Evolutionary conservation across 2,329 filamentous ascomycete genomes (phyloP).

Genomic region (Claviceps sp.): DNA sequence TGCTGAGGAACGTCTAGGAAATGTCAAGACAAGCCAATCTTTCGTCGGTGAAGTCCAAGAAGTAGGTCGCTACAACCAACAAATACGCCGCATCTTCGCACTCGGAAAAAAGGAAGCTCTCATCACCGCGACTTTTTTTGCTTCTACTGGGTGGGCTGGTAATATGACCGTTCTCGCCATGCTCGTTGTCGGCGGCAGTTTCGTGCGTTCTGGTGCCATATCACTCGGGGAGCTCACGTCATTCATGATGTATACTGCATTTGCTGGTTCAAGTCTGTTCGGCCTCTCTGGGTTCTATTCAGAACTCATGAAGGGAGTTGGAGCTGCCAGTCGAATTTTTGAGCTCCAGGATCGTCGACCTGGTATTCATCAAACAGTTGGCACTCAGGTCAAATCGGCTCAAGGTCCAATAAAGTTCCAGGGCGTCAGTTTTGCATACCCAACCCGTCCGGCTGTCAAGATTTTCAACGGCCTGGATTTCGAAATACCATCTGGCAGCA

Average conservation of each 20-base stretch:
- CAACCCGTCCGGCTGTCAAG: slow-evolving; percentile 76
- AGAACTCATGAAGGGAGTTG: slow-evolving; percentile 97
- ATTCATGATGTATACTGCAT: slow-evolving; percentile 97
- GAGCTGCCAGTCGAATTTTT: slow-evolving; percentile 89
- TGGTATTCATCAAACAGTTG: slow-evolving; percentile 76
- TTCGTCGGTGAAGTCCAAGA: slow-evolving; percentile 91
- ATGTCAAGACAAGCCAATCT: slow-evolving; percentile 91
- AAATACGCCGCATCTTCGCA: slow-evolving; percentile 82
- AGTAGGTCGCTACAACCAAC: slow-evolving; percentile 78
- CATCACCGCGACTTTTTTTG: slow-evolving; percentile 83
- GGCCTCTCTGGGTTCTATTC: slow-evolving; percentile 94
- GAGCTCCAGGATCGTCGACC: slow-evolving; percentile 86
- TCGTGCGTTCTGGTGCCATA: slow-evolving; percentile 78
- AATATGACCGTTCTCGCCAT: slow-evolving; percentile 93
- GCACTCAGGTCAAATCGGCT: slow-evolving; percentile 65
- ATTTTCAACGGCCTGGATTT: slow-evolving; percentile 89
- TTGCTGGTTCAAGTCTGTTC: slow-evolving; percentile 72
- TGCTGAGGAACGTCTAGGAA: slow-evolving; percentile 92
- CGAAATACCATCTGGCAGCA: slow-evolving; percentile 81
- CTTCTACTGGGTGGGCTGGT: slow-evolving; percentile 74
- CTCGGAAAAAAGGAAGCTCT: slow-evolving; percentile 78
- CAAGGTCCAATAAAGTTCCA: slow-evolving; percentile 81
- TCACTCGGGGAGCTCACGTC: slow-evolving; percentile 86
- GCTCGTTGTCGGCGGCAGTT: slow-evolving; percentile 77
- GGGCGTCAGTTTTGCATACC: slow-evolving; percentile 80